Percentiles rank a stretch among this genome's conserved stretches.
Conservation (phyloP, 2,329 filamentous ascomycete genomes). For the Lachnellula subtilissima region DNA sequence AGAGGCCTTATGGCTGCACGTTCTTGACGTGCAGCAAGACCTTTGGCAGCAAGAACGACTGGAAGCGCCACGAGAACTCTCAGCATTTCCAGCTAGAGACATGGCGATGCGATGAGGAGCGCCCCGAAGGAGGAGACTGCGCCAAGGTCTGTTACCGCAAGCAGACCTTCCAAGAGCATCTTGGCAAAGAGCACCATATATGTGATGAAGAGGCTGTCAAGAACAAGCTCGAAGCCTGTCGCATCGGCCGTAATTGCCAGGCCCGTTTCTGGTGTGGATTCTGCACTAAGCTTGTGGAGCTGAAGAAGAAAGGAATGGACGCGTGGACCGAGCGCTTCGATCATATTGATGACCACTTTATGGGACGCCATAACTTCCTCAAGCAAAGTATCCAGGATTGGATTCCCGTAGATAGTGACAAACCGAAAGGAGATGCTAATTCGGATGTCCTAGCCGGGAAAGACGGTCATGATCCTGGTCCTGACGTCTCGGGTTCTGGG, state of each 20-base stretch:
- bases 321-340: slow-evolving; percentile 60
- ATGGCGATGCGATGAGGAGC: slow-evolving; percentile 61
- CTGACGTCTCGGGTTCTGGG: slow-evolving; percentile 1
- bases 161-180: slow-evolving; percentile 57
- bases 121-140: slow-evolving; percentile 40
- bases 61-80: slow-evolving; percentile 82
- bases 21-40: slow-evolving; percentile 61
- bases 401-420: slow-evolving; percentile 33
- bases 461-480: background rate
- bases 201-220: slow-evolving; percentile 29
- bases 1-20: slow-evolving; percentile 78
- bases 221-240: slow-evolving; percentile 46
- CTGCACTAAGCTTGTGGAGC: slow-evolving; percentile 54
- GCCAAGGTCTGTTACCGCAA: slow-evolving; percentile 53
- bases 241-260: slow-evolving; percentile 61
- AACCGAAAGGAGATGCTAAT: slow-evolving; percentile 13
- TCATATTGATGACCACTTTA: slow-evolving; percentile 73
- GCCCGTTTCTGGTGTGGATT: slow-evolving; percentile 84
- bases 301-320: slow-evolving; percentile 41
- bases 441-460: slow-evolving; percentile 1
- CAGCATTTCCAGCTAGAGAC: slow-evolving; percentile 69
- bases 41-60: slow-evolving; percentile 93
- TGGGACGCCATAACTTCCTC: slow-evolving; percentile 40
- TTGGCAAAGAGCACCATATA: slow-evolving; percentile 38
- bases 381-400: slow-evolving; percentile 52